Base-by-base conservation (phyloP, 257 asterid genomes). In the Coffea eugenioides region DNA sequence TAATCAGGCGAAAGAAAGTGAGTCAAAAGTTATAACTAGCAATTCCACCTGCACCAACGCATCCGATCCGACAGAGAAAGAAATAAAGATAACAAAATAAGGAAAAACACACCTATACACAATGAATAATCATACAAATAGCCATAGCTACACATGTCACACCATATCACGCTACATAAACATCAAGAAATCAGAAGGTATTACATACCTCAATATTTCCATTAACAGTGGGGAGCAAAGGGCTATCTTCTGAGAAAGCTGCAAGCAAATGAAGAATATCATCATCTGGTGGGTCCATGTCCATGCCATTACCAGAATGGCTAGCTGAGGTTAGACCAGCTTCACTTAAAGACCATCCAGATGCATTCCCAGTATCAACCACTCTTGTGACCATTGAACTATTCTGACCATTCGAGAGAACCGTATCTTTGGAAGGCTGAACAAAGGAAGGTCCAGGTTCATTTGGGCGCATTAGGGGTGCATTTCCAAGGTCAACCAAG, bases 201-300 rank as follows among this genome's bases (percentile, higher is more conserved):
- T 1, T 41, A 78, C 41, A 0, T 69, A 92, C 98, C 97, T 87
- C 83, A 31, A 46, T 79, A 83, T 70, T 59, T 79, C 67, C 87
- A 82, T 82, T 66, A 48, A 73, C 84, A 39, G 67, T 56, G 67
- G 77, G 69, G 20, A 61, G 77, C 36, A 77, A 59, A 59, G 79
- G 72, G 75, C 73, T 72, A 11, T 86, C 93, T 27, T 82, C 91
- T 0, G 72, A 56, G 78, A 91, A 89, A 8, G 76, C 49, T 13
- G 77, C 88, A 67, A 94, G 80, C 11, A 90, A 49, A 78, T 72
- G 73, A 71, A 9, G 59, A 14, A 91, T 79, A 69, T 89, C 97
- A 80, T 87, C 88, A 79, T 83, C 78, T 61, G 83, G 83, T 21
- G 72, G 83, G 76, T 75, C 72, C 25, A n/a, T 59, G 49, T 51